Conservation (phyloP, 2,329 filamentous ascomycete genomes). For the Ophiocordyceps camponoti-floridani region DNA sequence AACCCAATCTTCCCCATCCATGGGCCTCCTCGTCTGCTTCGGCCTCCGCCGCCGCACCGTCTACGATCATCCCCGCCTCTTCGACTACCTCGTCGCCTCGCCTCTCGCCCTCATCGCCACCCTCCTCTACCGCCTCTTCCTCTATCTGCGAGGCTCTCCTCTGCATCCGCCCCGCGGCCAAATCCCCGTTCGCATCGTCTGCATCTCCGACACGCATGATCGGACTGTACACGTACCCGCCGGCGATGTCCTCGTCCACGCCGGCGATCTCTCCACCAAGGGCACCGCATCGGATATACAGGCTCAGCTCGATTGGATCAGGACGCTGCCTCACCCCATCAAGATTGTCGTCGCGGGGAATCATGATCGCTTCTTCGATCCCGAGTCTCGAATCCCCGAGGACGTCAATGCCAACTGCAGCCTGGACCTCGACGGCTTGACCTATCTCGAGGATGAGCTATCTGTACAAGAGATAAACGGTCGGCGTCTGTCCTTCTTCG, state of each 20-base stretch:
- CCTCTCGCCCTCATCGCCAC: slow-evolving; percentile 48
- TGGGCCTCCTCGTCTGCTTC: slow-evolving; percentile 26
- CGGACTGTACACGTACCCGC: slow-evolving; percentile 42
- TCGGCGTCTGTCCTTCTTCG: slow-evolving; percentile 46
- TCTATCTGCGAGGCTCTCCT: slow-evolving; percentile 49
- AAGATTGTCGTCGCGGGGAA: slow-evolving; percentile 79
- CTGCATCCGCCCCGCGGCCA: slow-evolving; percentile 36
- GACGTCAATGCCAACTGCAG: slow-evolving; percentile 32
- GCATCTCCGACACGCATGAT: slow-evolving; percentile 79
- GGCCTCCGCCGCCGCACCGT: slow-evolving; percentile 27
- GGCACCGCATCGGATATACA: slow-evolving; percentile 63
- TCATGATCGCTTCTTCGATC: slow-evolving; percentile 76
- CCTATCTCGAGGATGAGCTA: slow-evolving; percentile 57
- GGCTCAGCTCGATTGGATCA: slow-evolving; percentile 69
- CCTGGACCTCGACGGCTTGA: slow-evolving; percentile 48
- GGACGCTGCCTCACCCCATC: slow-evolving; percentile 51
- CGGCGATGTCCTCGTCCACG: slow-evolving; percentile 78
- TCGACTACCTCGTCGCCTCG: slow-evolving; percentile 48
- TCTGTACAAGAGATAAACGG: slow-evolving; percentile 44
- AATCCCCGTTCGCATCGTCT: slow-evolving; percentile 56
- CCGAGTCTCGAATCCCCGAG: slow-evolving; percentile 35
- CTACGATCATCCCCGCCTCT: slow-evolving; percentile 32
- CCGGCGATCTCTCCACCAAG: slow-evolving; percentile 63
- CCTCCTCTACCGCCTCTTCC: slow-evolving; percentile 44
- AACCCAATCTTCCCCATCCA: slow-evolving; percentile 6